Conservation (phyloP, 2,329 filamentous ascomycete genomes). For the Xylariaceae sp. region DNA sequence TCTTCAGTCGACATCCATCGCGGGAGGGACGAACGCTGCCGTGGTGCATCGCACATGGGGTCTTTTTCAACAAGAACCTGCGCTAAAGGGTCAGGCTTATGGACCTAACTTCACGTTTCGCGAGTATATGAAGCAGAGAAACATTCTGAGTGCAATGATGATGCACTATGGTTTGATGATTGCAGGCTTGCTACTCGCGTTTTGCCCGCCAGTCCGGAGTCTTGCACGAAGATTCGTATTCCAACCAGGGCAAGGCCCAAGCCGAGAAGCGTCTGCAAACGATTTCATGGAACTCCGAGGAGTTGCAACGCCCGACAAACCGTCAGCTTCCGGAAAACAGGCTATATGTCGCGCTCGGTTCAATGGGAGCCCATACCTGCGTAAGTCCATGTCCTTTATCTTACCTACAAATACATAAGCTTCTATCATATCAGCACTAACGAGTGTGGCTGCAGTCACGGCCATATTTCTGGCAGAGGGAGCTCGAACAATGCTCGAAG, state of each 20-base stretch:
- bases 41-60: conserved; percentile 61
- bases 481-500: conserved; percentile 59
- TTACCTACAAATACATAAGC: not conserved
- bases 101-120: conserved; percentile 56
- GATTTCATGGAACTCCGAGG: conserved; percentile 60
- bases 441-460: conserved; percentile 48
- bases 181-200: conserved; percentile 37
- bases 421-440: not conserved
- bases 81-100: conserved; percentile 45
- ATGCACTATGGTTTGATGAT: conserved; percentile 46
- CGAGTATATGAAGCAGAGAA: conserved; percentile 49
- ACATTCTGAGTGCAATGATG: conserved; percentile 44
- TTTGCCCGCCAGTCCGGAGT: conserved; percentile 41
- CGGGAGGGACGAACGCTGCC: conserved; percentile 45
- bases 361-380: conserved; percentile 58
- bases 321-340: conserved; percentile 37
- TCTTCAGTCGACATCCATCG: conserved; percentile 49
- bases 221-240: conserved; percentile 41
- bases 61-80: conserved; percentile 44
- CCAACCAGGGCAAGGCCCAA: conserved; percentile 52
- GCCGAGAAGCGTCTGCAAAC: conserved; percentile 47
- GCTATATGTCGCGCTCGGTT: conserved; percentile 53
- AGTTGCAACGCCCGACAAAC: conserved; percentile 55
- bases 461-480: conserved; percentile 59
- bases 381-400: conserved; percentile 38